These are phyloP conservation scores for Cucumis hystrix DNA, from an alignment of 306 rosid species.

Conservation along the genomic window DNA sequence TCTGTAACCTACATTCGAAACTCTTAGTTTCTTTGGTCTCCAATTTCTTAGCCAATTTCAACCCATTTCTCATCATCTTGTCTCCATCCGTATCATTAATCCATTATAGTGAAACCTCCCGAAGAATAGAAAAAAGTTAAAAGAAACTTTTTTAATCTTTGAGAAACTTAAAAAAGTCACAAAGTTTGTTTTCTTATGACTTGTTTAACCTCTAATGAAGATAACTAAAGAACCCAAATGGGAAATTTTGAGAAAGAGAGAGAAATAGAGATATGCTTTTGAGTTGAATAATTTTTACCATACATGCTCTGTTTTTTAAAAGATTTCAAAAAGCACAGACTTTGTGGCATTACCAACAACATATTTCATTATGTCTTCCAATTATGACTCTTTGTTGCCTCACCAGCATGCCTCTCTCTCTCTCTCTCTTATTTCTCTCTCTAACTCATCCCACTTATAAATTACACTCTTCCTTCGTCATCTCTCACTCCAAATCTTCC, in stretches of 20 bases:
- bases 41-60: background rate
- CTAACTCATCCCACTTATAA: constrained; percentile 23
- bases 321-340: background rate
- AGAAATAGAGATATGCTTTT: background rate
- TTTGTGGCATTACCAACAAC: background rate
- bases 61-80: background rate
- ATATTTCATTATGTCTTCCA: constrained; percentile 75
- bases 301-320: background rate
- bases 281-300: background rate
- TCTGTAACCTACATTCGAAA: background rate
- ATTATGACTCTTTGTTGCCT: constrained; percentile 92
- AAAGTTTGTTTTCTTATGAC: background rate
- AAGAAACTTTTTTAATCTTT: too few species aligned
- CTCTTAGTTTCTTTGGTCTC: background rate
- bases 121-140: background rate
- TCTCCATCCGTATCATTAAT: background rate
- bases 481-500: background rate
- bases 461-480: constrained; percentile 15
- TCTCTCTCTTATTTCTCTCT: constrained; percentile 7
- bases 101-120: background rate
- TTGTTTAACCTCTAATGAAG: background rate
- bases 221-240: background rate
- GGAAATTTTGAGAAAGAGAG: background rate
- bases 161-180: background rate
- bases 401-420: constrained; percentile 63